These are phyloP conservation scores for Gonium pectorale DNA, from an alignment of 139 green algal species.

Conservation along the genomic window DNA sequence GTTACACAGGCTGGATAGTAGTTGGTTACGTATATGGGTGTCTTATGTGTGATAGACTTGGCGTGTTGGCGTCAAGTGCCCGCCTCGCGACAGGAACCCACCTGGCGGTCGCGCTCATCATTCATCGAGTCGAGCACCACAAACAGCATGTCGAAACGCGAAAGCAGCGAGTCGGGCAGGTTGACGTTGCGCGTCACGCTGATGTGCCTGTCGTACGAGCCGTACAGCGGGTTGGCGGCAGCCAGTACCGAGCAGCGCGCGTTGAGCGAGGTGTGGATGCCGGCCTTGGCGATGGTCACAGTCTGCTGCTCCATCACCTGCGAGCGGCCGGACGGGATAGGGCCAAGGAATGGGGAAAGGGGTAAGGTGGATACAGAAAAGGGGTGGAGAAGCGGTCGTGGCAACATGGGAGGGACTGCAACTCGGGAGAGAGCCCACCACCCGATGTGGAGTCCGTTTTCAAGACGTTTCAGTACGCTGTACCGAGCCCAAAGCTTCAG, in stretches of 20 bases:
- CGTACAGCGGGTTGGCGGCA: slow-evolving; percentile 89
- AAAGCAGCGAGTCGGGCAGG: slow-evolving; percentile 97
- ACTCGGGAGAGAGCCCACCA: too few relatives aligned
- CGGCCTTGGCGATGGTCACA: slow-evolving; percentile 99
- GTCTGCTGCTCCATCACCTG: slow-evolving; percentile 97
- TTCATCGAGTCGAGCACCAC: slow-evolving; percentile 95
- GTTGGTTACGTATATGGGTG: too few relatives aligned
- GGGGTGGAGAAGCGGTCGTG: too few relatives aligned
- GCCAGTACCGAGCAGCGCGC: slow-evolving; percentile 95
- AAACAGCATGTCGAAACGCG: slow-evolving; percentile 98
- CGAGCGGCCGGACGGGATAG: too few relatives aligned
- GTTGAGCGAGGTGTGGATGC: slow-evolving; percentile 97
- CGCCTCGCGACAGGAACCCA: slow-evolving; percentile 22
- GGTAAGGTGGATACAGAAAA: not conserved
- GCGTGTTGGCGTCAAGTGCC: too few relatives aligned
- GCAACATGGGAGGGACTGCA: too few relatives aligned
- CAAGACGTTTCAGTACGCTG: too few relatives aligned
- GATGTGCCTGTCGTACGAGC: slow-evolving; percentile 77
- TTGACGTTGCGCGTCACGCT: slow-evolving; percentile 94
- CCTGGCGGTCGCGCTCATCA: slow-evolving; percentile 78
- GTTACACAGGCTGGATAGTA: too few relatives aligned
- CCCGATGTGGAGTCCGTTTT: too few relatives aligned
- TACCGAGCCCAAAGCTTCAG: too few relatives aligned
- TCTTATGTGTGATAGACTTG: too few relatives aligned
- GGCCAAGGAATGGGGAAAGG: not conserved